These are phyloP conservation scores for Dictyostelium capitatum DNA, from an alignment of 78 protist genomes.

Conservation along the genomic window DNA sequence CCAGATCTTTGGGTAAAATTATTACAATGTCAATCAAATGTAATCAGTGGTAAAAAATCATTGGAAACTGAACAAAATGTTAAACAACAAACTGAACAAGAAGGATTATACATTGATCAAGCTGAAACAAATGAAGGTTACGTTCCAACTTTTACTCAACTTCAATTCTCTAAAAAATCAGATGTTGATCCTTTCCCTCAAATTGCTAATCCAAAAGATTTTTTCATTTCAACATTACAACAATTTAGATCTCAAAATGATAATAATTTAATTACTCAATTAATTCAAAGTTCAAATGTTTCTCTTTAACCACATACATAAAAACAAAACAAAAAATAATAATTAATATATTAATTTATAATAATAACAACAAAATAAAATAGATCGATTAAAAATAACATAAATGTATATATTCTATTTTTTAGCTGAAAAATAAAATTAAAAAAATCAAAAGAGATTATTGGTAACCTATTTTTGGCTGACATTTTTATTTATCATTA, in stretches of 20 bases:
- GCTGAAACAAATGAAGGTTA: constrained; percentile 41
- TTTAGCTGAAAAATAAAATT: too few species aligned
- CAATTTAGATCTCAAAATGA: neutral
- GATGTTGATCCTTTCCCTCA: constrained; percentile 68
- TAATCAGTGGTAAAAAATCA: constrained; percentile 12
- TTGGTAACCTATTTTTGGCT: too few species aligned
- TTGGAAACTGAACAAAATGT: neutral
- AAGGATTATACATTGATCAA: constrained; percentile 16
- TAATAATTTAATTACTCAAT: neutral
- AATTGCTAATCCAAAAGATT: constrained; percentile 13
- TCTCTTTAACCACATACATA: neutral
- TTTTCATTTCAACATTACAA: neutral
- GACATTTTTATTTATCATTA: too few species aligned
- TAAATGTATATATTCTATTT: too few species aligned
- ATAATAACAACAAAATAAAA: too few species aligned
- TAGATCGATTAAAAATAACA: too few species aligned
- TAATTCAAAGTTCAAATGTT: neutral
- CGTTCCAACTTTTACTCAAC: constrained; percentile 67
- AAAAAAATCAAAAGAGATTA: too few species aligned
- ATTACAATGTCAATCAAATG: constrained; percentile 18
- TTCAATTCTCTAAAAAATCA: constrained; percentile 61
- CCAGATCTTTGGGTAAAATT: constrained; percentile 38
- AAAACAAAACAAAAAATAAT: neutral
- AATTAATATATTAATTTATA: neutral
- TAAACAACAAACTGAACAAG: neutral